These are phyloP conservation scores for Scenedesmus sp. DNA, from an alignment of 163 green algal species.

Conservation along the genomic window DNA sequence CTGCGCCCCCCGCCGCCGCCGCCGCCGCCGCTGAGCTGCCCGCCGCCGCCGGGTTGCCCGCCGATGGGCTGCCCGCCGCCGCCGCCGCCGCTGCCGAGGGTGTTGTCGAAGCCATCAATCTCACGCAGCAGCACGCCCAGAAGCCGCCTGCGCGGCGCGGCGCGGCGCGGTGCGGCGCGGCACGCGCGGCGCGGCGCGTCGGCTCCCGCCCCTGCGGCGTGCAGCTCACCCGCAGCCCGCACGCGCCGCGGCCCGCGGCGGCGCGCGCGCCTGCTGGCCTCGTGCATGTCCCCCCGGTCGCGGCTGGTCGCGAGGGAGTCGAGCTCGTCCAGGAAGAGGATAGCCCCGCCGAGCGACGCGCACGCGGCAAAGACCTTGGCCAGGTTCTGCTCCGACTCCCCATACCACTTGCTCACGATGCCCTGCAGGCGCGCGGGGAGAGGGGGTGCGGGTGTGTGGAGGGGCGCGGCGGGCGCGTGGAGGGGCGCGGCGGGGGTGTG, in stretches of 20 bases:
- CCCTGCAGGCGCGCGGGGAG: no score
- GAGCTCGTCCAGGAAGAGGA: conserved; percentile 96
- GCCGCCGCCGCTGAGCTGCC: background rate
- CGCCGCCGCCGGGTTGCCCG: no score
- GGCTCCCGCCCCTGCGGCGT: no score
- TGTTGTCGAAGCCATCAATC: conserved; percentile 88
- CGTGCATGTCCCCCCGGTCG: conserved; percentile 48
- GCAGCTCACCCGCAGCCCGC: no score
- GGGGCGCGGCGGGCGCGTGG: no score
- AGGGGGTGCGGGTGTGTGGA: no score
- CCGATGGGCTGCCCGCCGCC: no score
- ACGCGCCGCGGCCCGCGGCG: no score
- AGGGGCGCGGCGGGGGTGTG: no score
- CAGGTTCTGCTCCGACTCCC: conserved; percentile 90
- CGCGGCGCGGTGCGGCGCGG: no score
- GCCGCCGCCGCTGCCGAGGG: background rate
- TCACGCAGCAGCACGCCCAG: conserved; percentile 91
- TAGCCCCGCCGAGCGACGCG: conserved; percentile 71
- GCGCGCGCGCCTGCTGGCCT: conserved; percentile 79
- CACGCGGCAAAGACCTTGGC: conserved; percentile 73
- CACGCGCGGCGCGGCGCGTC: no score
- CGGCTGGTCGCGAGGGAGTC: conserved; percentile 86
- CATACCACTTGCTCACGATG: conserved; percentile 65
- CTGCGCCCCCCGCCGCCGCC: conserved; percentile 40
- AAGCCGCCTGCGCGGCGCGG: no score